Percentiles rank a stretch among this genome's conserved stretches.
Conservation (phyloP, 129 eudicot species). For the Artemisia annua region DNA sequence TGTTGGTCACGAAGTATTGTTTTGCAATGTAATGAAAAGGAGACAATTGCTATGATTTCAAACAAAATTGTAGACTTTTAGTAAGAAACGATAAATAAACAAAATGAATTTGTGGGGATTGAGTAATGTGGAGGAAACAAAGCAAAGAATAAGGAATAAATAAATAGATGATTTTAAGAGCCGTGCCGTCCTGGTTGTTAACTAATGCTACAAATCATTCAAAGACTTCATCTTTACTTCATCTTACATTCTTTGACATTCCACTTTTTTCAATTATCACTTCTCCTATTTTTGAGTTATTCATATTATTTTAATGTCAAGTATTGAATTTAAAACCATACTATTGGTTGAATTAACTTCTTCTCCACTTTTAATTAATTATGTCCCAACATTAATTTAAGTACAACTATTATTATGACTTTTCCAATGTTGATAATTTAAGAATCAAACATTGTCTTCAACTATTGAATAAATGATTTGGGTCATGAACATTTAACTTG, state of each 20-base stretch:
- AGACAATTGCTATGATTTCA: too few relatives aligned
- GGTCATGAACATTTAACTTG: too few relatives aligned
- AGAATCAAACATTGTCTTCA: not conserved
- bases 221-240: constrained; percentile 70
- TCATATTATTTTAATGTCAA: constrained; percentile 4
- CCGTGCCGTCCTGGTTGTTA: constrained; percentile 89
- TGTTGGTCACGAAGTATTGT: too few relatives aligned
- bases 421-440: constrained; percentile 6
- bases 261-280: constrained; percentile 9
- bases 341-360: not conserved
- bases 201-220: constrained; percentile 48
- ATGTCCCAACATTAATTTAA: not conserved
- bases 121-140: constrained; percentile 31
- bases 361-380: not conserved
- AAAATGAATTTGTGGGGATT: constrained; percentile 29
- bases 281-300: constrained; percentile 2
- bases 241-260: constrained; percentile 34
- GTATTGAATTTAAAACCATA: not conserved
- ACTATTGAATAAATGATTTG: not conserved
- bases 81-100: not conserved
- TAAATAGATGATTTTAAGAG: constrained; percentile 32
- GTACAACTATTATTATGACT: too few relatives aligned
- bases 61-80: not conserved
- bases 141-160: constrained; percentile 33
- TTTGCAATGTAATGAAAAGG: too few relatives aligned